A percentile compares a stretch with the other conserved stretches of the same genome.
Conservation (phyloP, 805 yeast species). For the Yarrowia sp. region DNA sequence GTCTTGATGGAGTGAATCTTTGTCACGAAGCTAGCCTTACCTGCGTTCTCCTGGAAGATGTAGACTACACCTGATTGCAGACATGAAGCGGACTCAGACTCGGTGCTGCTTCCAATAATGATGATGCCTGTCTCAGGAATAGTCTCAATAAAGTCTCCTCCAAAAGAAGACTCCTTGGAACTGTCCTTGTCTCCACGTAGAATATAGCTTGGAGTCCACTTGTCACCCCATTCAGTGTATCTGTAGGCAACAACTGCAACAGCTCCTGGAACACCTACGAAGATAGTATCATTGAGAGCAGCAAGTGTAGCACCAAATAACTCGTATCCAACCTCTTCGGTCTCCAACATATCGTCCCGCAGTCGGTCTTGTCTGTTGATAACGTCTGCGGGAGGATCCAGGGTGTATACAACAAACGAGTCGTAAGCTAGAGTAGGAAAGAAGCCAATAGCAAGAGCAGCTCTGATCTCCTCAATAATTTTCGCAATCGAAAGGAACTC, state of each 20-base stretch:
- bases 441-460: background rate
- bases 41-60: background rate
- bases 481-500: background rate
- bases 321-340: conserved; percentile 5
- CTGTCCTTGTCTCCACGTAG: background rate
- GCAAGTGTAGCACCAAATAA: background rate
- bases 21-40: background rate
- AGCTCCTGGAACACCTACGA: background rate
- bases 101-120: background rate
- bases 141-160: background rate
- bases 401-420: background rate
- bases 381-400: background rate
- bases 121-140: background rate
- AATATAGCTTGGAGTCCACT: background rate
- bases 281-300: background rate
- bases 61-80: background rate
- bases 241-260: background rate
- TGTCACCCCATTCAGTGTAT: conserved; percentile 4
- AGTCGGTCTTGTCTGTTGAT: background rate
- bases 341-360: background rate
- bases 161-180: background rate
- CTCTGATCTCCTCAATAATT: background rate
- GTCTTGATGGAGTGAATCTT: background rate
- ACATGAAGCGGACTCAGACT: background rate
- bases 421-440: background rate